Evolutionary conservation across 345 rosid species (phyloP).

Genomic region (Salix exigua): DNA sequence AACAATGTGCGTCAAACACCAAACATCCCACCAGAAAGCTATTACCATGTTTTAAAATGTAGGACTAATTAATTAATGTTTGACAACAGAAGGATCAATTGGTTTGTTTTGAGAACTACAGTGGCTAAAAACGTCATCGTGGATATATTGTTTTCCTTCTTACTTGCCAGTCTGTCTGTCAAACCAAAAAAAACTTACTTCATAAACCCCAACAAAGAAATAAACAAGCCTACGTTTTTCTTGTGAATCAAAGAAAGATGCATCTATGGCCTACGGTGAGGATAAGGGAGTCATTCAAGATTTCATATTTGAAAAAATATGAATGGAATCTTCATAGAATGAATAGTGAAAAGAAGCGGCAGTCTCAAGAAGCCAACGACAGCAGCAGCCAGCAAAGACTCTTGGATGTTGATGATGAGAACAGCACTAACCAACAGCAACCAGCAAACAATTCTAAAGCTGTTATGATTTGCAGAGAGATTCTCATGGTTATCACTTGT

Average conservation of each 20-base stretch:
- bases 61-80: no score
- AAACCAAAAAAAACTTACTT: not conserved
- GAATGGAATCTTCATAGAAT: slow-evolving; percentile 59
- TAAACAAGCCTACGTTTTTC: not conserved
- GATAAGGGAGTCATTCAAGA: slow-evolving; percentile 64
- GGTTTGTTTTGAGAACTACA: no score
- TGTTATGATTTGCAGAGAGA: slow-evolving; percentile 28
- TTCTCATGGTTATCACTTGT: slow-evolving; percentile 40
- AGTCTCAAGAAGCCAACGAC: slow-evolving; percentile 5
- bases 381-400: slow-evolving; percentile 29
- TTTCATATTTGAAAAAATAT: slow-evolving; percentile 33
- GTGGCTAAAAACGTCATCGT: not conserved
- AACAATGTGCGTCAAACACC: no score
- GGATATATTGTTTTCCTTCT: no score
- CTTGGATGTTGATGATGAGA: slow-evolving; percentile 19
- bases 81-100: no score
- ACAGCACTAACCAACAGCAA: not conserved
- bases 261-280: slow-evolving; percentile 65
- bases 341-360: slow-evolving; percentile 42
- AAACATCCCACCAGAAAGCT: no score
- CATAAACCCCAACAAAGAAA: not conserved
- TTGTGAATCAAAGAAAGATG: slow-evolving; percentile 29
- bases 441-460: not conserved
- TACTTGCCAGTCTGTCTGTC: no score
- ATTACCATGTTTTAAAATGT: no score